phyloP scores from a whole-genome alignment of 2,329 filamentous ascomycete species.

The Phaeosphaeriaceae sp. region DNA sequence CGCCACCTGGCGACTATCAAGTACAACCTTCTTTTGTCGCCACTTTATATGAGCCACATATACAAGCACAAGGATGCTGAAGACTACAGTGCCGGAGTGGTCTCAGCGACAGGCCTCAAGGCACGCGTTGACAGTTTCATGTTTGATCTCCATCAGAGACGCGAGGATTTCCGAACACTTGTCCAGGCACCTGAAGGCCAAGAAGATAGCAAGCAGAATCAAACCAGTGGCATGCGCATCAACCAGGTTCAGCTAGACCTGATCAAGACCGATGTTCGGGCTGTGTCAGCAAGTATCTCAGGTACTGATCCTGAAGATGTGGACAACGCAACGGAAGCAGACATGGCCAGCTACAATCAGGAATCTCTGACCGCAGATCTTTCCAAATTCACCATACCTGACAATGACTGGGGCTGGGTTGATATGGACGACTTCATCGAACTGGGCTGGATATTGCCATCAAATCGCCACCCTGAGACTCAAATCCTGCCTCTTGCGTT shows the following conservation, averaged over 20 bases:
- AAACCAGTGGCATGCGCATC: conserved; percentile 93
- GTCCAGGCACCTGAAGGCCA: conserved; percentile 68
- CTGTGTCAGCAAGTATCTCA: conserved; percentile 87
- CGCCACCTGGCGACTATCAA: conserved; percentile 98
- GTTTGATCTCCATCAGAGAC: conserved; percentile 91
- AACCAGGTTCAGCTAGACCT: conserved; percentile 94
- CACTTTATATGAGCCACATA: conserved; percentile 92
- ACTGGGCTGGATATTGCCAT: conserved; percentile 92
- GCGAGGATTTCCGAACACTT: conserved; percentile 87
- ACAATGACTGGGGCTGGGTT: conserved; percentile 95
- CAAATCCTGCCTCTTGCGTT: conserved; percentile 92
- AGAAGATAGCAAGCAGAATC: conserved; percentile 72
- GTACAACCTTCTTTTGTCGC: conserved; percentile 91
- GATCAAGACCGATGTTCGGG: conserved; percentile 87
- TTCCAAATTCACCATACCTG: conserved; percentile 92
- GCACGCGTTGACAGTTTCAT: conserved; percentile 96
- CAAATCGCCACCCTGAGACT: conserved; percentile 88
- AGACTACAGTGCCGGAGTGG: conserved; percentile 77
- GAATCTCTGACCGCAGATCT: conserved; percentile 65
- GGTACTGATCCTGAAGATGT: conserved; percentile 81
- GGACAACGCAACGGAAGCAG: conserved; percentile 69
- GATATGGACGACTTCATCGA: conserved; percentile 99
- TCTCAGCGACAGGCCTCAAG: conserved; percentile 95
- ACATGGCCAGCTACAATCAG: conserved; percentile 61
- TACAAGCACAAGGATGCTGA: conserved; percentile 98